phyloP scores from a whole-genome alignment of 176 grass and related monocot genomes.

The Avena atlantica region DNA sequence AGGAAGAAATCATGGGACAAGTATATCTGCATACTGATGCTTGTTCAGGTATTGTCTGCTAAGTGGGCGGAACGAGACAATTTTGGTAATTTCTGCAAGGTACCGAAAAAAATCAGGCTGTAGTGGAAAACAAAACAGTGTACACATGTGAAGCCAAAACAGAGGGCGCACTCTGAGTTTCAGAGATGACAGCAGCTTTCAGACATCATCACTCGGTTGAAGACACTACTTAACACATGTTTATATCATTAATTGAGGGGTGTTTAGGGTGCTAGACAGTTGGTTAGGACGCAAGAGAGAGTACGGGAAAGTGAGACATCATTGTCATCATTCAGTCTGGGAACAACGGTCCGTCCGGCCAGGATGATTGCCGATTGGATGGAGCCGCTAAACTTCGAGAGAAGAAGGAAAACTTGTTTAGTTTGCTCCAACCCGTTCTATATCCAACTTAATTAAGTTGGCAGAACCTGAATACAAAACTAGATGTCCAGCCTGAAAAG shows the following conservation, averaged over 20 bases:
- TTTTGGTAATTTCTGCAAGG: background rate
- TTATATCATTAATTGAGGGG: background rate
- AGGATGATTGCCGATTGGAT: too few relatives aligned
- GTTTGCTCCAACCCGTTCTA: too few relatives aligned
- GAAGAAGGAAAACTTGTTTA: background rate
- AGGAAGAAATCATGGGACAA: too few relatives aligned
- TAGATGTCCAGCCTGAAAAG: too few relatives aligned
- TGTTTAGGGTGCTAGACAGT: background rate
- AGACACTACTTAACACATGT: background rate
- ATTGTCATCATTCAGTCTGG: too few relatives aligned
- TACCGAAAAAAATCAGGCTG: background rate
- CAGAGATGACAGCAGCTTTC: background rate
- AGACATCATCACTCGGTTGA: slow-evolving; percentile 6
- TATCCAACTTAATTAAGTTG: too few relatives aligned
- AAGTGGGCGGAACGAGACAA: background rate
- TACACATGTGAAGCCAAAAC: background rate
- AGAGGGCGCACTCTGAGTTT: background rate
- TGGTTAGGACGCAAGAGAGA: slow-evolving; percentile 8
- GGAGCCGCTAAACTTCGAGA: background rate
- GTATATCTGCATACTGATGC: background rate
- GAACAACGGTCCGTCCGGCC: too few relatives aligned
- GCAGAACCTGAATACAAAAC: too few relatives aligned
- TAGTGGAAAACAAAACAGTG: background rate
- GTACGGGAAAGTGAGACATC: too few relatives aligned
- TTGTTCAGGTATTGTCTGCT: slow-evolving; percentile 26